Conservation (phyloP, 225 moss, liverwort and hornwort genomes). For the Sphagnum contortum region DNA sequence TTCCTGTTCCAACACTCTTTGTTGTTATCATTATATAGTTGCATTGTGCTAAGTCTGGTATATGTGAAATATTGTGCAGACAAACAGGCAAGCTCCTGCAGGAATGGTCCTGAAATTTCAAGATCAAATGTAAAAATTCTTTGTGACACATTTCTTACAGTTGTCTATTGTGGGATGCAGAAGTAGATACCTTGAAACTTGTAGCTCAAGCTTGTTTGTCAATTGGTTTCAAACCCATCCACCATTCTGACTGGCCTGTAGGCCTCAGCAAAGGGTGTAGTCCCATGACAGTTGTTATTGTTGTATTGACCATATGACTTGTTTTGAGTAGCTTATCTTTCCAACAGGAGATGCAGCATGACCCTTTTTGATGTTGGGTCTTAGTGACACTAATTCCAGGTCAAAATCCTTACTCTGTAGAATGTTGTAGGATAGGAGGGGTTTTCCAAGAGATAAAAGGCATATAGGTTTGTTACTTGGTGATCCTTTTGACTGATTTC, state of each 20-base stretch:
- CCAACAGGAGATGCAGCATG: constrained; percentile 82
- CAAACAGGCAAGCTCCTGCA: not conserved
- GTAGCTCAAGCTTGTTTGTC: too few relatives aligned
- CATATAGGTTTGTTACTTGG: too few relatives aligned
- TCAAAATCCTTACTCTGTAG: constrained; percentile 3
- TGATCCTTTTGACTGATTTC: too few relatives aligned
- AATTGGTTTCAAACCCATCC: too few relatives aligned
- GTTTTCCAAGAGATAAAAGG: too few relatives aligned
- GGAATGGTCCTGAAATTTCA: not conserved
- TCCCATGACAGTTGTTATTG: not conserved
- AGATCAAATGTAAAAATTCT: not conserved
- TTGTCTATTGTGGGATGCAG: too few relatives aligned
- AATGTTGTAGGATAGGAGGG: too few relatives aligned
- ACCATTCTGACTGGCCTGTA: not conserved
- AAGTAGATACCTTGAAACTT: too few relatives aligned
- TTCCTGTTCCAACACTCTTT: too few relatives aligned
- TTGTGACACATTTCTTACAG: too few relatives aligned
- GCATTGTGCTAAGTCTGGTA: constrained; percentile 8
- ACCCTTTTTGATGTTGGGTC: constrained; percentile 96
- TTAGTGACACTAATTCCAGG: constrained; percentile 99
- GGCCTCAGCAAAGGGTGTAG: not conserved
- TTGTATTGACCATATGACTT: not conserved
- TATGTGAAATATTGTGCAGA: not conserved
- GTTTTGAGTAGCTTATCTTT: constrained; percentile 65
- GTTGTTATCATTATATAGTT: not conserved